These are phyloP conservation scores for Anisogramma anomala DNA, from an alignment of 2,329 filamentous ascomycete genomes.

Conservation along the genomic window DNA sequence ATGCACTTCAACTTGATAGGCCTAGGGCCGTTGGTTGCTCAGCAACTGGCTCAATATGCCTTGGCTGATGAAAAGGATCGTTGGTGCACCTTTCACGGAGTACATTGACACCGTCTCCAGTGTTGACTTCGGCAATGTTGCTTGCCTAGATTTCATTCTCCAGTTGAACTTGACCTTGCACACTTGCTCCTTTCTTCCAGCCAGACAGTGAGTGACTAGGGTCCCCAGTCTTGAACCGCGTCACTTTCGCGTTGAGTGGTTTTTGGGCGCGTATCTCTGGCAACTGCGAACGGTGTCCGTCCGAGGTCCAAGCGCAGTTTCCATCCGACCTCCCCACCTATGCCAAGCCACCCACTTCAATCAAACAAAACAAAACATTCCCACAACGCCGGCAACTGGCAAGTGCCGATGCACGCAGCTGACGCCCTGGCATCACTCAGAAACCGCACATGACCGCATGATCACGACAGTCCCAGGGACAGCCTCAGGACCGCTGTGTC, in stretches of 20 bases:
- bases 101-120: no score
- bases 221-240: not conserved
- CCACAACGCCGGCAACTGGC: not conserved
- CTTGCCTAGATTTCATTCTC: no score
- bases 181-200: no score
- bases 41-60: no score
- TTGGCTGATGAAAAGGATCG: no score
- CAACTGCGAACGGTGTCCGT: conserved; percentile 1
- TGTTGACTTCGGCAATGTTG: no score
- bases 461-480: conserved; percentile 5
- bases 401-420: not conserved
- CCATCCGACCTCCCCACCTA: not conserved
- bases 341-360: not conserved
- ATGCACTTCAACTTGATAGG: no score
- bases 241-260: conserved; percentile 4
- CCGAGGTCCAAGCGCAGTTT: not conserved
- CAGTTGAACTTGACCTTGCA: no score
- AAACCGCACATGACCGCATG: not conserved
- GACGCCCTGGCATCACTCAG: not conserved
- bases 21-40: no score
- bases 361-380: no score
- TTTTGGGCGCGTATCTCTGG: conserved; percentile 1
- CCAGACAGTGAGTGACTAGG: not conserved
- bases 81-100: no score
- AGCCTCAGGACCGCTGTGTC: no score